These are phyloP conservation scores for Discostella stelligeroides DNA, from an alignment of 108 stramenopile species.

Conservation along the genomic window DNA sequence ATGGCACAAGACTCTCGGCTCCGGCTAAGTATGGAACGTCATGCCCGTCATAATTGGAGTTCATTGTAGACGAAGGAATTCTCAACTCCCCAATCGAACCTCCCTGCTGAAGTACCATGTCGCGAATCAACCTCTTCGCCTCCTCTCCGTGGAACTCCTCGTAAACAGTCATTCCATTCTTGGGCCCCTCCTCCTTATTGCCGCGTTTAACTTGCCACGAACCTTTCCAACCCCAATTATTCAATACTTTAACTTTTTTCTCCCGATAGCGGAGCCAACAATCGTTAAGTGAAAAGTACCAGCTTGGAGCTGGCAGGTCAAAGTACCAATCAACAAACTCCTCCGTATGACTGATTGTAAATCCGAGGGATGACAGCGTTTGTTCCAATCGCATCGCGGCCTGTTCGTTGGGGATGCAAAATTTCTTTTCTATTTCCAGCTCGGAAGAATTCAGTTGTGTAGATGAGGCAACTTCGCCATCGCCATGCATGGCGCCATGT, in stretches of 20 bases:
- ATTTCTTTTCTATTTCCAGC: slow-evolving; percentile 50
- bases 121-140: slow-evolving; percentile 35
- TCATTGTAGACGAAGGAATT: not conserved
- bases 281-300: slow-evolving; percentile 40
- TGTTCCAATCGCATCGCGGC: slow-evolving; percentile 10
- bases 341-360: slow-evolving; percentile 19
- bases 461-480: not conserved
- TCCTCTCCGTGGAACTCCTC: slow-evolving; percentile 43
- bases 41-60: slow-evolving; percentile 11
- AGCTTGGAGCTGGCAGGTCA: slow-evolving; percentile 38
- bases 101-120: slow-evolving; percentile 19
- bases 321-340: slow-evolving; percentile 52
- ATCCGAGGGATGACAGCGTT: slow-evolving; percentile 31
- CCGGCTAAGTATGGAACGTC: slow-evolving; percentile 38
- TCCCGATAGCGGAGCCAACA: slow-evolving; percentile 50
- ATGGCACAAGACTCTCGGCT: slow-evolving; percentile 35
- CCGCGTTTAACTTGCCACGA: slow-evolving; percentile 48
- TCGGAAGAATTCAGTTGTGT: slow-evolving; percentile 9
- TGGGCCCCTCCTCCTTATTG: not conserved
- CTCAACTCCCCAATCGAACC: not conserved
- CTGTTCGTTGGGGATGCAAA: slow-evolving; percentile 25
- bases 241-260: slow-evolving; percentile 28
- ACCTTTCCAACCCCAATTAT: slow-evolving; percentile 43
- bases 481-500: not conserved
- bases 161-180: slow-evolving; percentile 34